Base-by-base conservation (phyloP, 2,329 filamentous ascomycete species). In the Fusarium musae region DNA sequence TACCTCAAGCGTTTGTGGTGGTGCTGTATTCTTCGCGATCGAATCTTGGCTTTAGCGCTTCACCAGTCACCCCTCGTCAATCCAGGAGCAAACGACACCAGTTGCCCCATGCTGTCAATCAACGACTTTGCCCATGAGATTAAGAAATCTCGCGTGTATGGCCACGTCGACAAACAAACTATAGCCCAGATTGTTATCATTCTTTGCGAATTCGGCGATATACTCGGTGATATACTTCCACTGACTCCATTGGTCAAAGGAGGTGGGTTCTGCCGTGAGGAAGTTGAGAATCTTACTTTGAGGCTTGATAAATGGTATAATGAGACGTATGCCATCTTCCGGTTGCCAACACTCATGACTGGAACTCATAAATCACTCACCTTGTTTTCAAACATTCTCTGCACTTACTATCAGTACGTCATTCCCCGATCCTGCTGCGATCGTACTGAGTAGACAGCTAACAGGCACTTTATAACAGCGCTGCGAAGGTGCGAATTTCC, bases 371-470 rank as follows among this genome's bases (percentile, higher is more conserved):
- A 40, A 6, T n/a, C 39, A 40, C 39, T 40, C 5, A n/a, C 39
- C 4, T 19, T 40, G 7, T 40, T 40, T 40, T 40, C 39, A 21
- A 40, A 40, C 12, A 40, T 40, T n/a, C 39, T 40, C 19, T 40
- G 39, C 39, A 40, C 39, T 40, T n/a, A 40, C 19, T 40, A 40
- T 11, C 39, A 40, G 19, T 40, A 6, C 6, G 39, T 40, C 6
- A n/a, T 13, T n/a, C 19, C 7, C 17, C 19, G 7, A 12, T 21
- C 4, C 37, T 12, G 1, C 3, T 39, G 1, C 21, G 19, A 37
- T 21, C 12, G 11, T 8, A 39, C 37, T 12, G 3, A 1, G 1
- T 40, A 9, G 0, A 21, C 19, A 13, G 2, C 39, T 40, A 21
- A 40, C 19, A 1, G 5, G 4, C 12, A 40, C 19, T 3, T 8